Base-by-base conservation (phyloP, 352 stramenopile species). In the Blastocystis sp. region DNA sequence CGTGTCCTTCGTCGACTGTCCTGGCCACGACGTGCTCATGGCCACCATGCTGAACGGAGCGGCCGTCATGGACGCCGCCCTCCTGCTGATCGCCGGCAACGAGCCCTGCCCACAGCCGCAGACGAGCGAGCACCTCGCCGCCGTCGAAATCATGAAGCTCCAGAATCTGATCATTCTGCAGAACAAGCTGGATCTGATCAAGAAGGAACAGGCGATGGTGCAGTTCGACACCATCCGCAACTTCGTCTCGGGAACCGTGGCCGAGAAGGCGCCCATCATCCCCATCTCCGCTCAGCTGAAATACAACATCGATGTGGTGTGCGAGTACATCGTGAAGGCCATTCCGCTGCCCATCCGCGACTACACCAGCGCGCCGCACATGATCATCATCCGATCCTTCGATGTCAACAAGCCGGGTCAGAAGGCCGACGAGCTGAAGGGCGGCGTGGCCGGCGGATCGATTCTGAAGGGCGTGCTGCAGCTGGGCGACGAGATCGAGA, bases 21-120 rank as follows among this genome's bases (percentile, higher is more conserved):
- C 97, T 19, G 97, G 97, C 81, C 97, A 99, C 93, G 97, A 99
- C 91, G 99, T 99, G 94, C 94, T 99, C 89, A 99, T 99, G 97
- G 97, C 97, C 61, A 99, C 97, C 90, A 99, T 99, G 97, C 93
- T 99, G 40, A 99, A 99, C 94, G 97, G 97, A 89, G 97, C 97
- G 1, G 97, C 97, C 48, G 97, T 99, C 89, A 99, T 99, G 97
- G 97, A 99, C 91, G 97, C 97, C 59, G 97, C 97, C 2, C 92
- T 99, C 62, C 92, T 99, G 54, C 91, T 99, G 34, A 96, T 99
- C 19, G 97, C 97, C 2, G 95, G 95, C 70, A 98, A 98, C 89
- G 95, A 98, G 92, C 95, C 97, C 57, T 99, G 97, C 91, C 97
- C 97, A 52, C 97, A 99, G 91, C 97, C 97, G 9, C 97, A 99